A percentile compares a stretch with the other conserved stretches of the same genome.
phyloP scores from a whole-genome alignment of 2,329 filamentous ascomycete genomes.

The Xylaria sp. region DNA sequence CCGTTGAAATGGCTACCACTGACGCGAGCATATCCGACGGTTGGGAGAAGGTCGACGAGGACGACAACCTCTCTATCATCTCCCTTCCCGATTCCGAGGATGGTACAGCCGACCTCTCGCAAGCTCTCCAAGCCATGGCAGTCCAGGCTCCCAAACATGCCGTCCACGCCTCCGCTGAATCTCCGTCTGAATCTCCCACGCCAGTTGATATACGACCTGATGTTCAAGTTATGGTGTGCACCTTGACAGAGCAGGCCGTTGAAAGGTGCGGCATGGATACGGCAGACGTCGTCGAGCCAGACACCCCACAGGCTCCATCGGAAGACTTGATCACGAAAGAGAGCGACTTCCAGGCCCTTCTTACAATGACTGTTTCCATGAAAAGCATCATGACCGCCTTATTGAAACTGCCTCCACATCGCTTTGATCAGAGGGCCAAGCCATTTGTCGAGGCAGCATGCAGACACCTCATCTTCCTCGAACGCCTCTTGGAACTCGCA shows the following conservation, averaged over 20 bases:
- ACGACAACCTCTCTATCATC: conserved; percentile 44
- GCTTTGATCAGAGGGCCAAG: conserved; percentile 15
- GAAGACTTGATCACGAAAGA: conserved; percentile 23
- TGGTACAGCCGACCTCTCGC: conserved; percentile 1
- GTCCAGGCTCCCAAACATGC: conserved; percentile 17
- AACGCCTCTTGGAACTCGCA: conserved; percentile 42
- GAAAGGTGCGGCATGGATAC: conserved; percentile 23
- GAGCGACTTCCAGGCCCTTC: conserved; percentile 24
- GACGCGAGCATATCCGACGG: conserved; percentile 39
- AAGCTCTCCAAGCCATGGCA: background rate
- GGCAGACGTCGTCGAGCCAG: conserved; percentile 21
- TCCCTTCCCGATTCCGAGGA: conserved; percentile 45
- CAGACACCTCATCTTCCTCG: conserved; percentile 35
- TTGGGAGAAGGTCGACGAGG: conserved; percentile 45
- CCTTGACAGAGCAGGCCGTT: background rate
- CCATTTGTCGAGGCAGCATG: conserved; percentile 28
- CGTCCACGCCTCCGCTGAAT: conserved; percentile 1
- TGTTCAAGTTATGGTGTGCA: background rate
- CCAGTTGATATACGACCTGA: background rate
- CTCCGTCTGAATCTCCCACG: conserved; percentile 1
- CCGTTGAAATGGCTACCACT: conserved; percentile 28
- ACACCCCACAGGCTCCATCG: background rate
- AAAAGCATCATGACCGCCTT: conserved; percentile 27
- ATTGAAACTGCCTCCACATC: conserved; percentile 1
- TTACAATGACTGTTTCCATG: conserved; percentile 23